These are phyloP conservation scores for Aphelidium insulamus DNA, from an alignment of 371 early-diverging fungal genomes.

Conservation along the genomic window DNA sequence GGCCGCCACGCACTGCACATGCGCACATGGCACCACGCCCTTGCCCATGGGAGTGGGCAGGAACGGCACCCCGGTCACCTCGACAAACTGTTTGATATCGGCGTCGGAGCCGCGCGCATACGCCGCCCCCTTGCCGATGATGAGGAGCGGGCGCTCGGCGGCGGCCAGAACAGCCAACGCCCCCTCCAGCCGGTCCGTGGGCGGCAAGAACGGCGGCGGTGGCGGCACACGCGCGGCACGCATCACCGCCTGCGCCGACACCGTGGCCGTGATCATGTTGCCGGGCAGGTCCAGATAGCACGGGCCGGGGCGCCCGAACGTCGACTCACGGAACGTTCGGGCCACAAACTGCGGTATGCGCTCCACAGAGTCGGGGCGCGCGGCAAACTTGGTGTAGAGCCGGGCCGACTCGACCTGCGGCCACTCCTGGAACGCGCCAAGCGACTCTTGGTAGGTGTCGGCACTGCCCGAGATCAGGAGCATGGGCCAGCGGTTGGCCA, in stretches of 20 bases:
- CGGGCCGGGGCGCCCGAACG: constrained; percentile 45
- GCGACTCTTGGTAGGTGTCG: constrained; percentile 20
- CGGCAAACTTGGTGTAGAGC: constrained; percentile 36
- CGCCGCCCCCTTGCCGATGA: constrained; percentile 58
- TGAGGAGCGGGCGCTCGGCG: constrained; percentile 37
- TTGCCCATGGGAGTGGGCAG: constrained; percentile 66
- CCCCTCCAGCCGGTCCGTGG: constrained; percentile 5
- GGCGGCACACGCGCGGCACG: constrained; percentile 8
- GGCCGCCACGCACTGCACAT: constrained; percentile 37
- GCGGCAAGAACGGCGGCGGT: constrained; percentile 7
- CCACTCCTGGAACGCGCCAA: constrained; percentile 57
- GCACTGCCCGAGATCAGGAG: constrained; percentile 33
- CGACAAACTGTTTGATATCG: constrained; percentile 27
- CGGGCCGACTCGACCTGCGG: constrained; percentile 40
- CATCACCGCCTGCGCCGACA: not conserved
- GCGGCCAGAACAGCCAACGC: constrained; percentile 10
- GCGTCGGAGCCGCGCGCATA: constrained; percentile 40
- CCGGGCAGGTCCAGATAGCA: constrained; percentile 51
- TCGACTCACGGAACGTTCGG: constrained; percentile 25
- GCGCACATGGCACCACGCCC: constrained; percentile 38
- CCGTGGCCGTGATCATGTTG: constrained; percentile 30
- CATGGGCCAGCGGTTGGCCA: constrained; percentile 43
- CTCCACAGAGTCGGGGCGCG: constrained; percentile 21
- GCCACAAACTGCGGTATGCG: constrained; percentile 30
- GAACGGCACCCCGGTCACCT: constrained; percentile 32